A percentile compares a stretch with the other conserved stretches of the same genome.
Evolutionary conservation across 345 rosid genomes (phyloP).

Genomic region (Camelina laxa): DNA sequence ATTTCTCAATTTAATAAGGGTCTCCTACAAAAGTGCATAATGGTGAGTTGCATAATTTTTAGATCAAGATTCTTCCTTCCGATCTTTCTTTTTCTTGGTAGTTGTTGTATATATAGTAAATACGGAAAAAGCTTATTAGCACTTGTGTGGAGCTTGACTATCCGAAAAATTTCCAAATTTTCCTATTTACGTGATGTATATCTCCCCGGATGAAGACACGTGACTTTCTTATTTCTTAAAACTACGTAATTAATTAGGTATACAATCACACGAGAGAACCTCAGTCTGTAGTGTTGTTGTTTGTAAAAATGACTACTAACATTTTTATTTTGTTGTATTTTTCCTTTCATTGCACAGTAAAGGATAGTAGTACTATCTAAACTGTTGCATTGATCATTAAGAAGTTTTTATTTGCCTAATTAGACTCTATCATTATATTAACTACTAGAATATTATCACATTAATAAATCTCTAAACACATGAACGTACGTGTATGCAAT

Average conservation of each 20-base stretch:
- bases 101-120: conserved; percentile 19
- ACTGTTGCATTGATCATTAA: no score
- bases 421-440: neutral
- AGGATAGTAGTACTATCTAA: no score
- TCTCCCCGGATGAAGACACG: neutral
- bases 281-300: neutral
- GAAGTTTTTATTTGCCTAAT: neutral
- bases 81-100: conserved; percentile 10
- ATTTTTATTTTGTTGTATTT: no score
- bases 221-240: neutral
- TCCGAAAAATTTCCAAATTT: neutral
- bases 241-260: no score
- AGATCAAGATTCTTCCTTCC: conserved; percentile 1
- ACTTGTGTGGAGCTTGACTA: conserved; percentile 6
- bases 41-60: neutral
- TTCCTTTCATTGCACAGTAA: no score
- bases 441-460: neutral
- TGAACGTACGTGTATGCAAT: conserved; percentile 42
- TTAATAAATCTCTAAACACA: neutral
- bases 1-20: neutral
- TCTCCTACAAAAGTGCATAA: neutral
- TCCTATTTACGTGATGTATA: conserved; percentile 1
- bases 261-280: neutral
- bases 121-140: neutral
- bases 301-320: neutral